Evolutionary conservation across 495 filamentous ascomycete species (phyloP).

Genomic region (Penicillium macrosclerotiorum): DNA sequence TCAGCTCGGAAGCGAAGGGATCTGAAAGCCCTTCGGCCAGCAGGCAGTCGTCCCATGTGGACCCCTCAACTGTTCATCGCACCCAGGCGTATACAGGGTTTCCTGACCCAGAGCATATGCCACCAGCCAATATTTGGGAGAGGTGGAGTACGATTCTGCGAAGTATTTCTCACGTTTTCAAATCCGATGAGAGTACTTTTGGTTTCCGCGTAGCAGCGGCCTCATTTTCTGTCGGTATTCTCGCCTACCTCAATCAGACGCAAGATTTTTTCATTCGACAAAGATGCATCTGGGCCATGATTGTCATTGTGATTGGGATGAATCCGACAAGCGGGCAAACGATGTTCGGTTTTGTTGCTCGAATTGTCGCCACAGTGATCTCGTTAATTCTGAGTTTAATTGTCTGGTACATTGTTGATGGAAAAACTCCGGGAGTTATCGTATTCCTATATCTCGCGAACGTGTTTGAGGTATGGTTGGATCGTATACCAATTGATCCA

Average conservation of each 20-base stretch:
- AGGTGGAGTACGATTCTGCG: constrained; percentile 39
- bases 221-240: constrained; percentile 65
- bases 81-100: constrained; percentile 6
- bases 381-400: constrained; percentile 60
- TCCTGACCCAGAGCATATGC: constrained; percentile 70
- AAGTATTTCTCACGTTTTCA: constrained; percentile 26
- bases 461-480: constrained; percentile 56
- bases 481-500: no score
- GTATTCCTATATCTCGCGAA: constrained; percentile 67
- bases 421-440: constrained; percentile 59
- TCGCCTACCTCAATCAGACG: constrained; percentile 64
- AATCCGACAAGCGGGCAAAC: constrained; percentile 59
- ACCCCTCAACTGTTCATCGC: constrained; percentile 13
- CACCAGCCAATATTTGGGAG: constrained; percentile 60
- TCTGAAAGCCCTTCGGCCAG: constrained; percentile 3
- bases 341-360: constrained; percentile 65
- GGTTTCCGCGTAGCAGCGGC: constrained; percentile 70
- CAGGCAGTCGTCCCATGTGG: constrained; percentile 20
- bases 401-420: constrained; percentile 74
- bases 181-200: constrained; percentile 45
- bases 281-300: constrained; percentile 74
- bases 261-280: constrained; percentile 67
- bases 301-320: constrained; percentile 68
- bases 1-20: constrained; percentile 13
- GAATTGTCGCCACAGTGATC: constrained; percentile 59